Conservation (phyloP, 2,329 filamentous ascomycete species). For the Emericellopsis cladophorae region DNA sequence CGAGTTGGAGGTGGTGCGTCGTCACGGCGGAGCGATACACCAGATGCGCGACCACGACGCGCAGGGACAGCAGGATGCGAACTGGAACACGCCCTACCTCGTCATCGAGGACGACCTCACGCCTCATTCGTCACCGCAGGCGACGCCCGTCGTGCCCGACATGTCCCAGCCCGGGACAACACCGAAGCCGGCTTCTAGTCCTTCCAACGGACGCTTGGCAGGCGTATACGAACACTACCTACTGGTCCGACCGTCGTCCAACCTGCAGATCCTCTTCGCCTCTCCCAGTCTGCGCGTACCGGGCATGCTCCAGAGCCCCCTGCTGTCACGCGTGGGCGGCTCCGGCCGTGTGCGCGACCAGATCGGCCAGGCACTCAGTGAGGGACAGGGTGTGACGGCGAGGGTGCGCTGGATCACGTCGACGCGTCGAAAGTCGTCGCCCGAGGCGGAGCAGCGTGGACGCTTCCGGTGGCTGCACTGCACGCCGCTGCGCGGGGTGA, state of each 20-base stretch:
- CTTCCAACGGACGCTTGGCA: slow-evolving; percentile 13
- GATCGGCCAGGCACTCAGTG: slow-evolving; percentile 45
- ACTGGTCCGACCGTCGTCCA: slow-evolving; percentile 54
- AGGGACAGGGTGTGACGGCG: slow-evolving; percentile 60
- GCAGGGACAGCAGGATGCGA: slow-evolving; percentile 20
- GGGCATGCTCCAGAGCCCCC: slow-evolving; percentile 50
- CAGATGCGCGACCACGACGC: slow-evolving; percentile 9
- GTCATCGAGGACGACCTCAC: slow-evolving; percentile 23
- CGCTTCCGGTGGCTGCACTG: slow-evolving; percentile 65
- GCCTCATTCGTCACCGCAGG: background rate
- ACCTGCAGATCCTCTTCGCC: slow-evolving; percentile 54
- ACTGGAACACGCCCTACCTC: slow-evolving; percentile 26
- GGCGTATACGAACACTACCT: slow-evolving; percentile 41
- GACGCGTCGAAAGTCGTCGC: slow-evolving; percentile 10
- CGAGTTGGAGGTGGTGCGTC: slow-evolving; percentile 53
- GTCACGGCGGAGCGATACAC: slow-evolving; percentile 52
- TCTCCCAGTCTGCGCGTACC: slow-evolving; percentile 55
- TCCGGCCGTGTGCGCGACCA: slow-evolving; percentile 32
- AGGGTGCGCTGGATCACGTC: slow-evolving; percentile 58
- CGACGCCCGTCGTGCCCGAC: no score
- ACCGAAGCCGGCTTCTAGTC: background rate
- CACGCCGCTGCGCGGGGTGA: slow-evolving; percentile 56
- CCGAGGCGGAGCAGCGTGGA: slow-evolving; percentile 20
- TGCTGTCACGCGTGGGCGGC: slow-evolving; percentile 41
- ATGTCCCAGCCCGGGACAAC: background rate